Evolutionary conservation across 148 eudicot species (phyloP).

Genomic region (Polygonum aviculare): DNA sequence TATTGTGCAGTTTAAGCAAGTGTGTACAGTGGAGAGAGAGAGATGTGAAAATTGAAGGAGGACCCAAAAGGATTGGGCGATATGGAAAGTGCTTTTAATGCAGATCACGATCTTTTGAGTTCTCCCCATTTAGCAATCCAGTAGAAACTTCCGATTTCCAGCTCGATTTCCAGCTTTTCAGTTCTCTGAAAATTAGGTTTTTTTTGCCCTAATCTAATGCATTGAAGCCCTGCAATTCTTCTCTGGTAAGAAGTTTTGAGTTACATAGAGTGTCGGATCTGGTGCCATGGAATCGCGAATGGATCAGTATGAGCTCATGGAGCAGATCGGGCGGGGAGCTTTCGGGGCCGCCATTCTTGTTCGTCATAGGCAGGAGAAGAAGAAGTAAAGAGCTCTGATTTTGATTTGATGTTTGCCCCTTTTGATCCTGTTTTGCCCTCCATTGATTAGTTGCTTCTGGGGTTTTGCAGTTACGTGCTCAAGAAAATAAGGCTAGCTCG

Average conservation of each 20-base stretch:
- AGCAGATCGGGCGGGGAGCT: conserved; percentile 98
- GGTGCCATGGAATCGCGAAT: conserved; percentile 64
- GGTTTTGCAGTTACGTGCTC: conserved; percentile 58
- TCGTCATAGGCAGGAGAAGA: conserved; percentile 73
- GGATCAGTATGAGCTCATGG: conserved; percentile 99
- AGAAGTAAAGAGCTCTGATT: conserved; percentile 34
- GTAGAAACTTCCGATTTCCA: background rate
- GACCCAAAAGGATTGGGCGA: background rate
- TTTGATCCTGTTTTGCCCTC: background rate
- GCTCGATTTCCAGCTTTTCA: background rate
- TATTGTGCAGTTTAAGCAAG: background rate
- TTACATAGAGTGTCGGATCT: conserved; percentile 7
- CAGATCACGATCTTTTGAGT: background rate
- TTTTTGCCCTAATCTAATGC: background rate
- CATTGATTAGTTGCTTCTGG: background rate
- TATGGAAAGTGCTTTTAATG: background rate
- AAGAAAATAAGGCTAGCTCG: conserved; percentile 98
- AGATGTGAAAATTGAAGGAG: background rate
- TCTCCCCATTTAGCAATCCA: background rate
- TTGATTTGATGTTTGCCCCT: background rate
- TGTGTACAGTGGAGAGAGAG: background rate
- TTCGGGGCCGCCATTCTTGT: conserved; percentile 98
- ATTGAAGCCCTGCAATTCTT: background rate
- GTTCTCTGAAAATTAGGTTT: background rate
- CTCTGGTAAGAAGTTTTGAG: background rate